phyloP scores from a whole-genome alignment of 106 monocot species.

The Posidonia australis region DNA sequence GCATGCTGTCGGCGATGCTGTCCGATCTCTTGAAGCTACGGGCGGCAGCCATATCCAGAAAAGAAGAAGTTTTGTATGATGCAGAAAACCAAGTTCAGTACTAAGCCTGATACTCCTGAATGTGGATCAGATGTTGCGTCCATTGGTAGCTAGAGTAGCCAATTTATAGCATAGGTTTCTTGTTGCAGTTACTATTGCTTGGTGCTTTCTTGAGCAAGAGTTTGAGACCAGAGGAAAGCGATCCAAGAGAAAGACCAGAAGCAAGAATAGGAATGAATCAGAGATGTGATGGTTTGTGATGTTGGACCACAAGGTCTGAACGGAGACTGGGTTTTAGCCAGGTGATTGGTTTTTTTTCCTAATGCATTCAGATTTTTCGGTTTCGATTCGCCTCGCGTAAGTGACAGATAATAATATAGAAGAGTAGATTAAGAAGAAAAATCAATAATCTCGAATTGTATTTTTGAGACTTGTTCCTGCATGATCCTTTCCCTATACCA shows the following conservation, averaged over 20 bases:
- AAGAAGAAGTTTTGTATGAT: background rate
- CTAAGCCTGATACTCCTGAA: background rate
- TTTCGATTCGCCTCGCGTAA: too few relatives aligned
- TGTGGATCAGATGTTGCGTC: conserved; percentile 1
- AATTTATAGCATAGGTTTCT: background rate
- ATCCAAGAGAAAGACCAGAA: background rate
- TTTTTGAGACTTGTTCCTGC: too few relatives aligned
- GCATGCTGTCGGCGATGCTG: conserved; percentile 84
- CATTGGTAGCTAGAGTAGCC: background rate
- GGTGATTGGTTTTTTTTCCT: too few relatives aligned
- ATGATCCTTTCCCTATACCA: too few relatives aligned
- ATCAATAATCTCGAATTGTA: too few relatives aligned
- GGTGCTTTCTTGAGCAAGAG: background rate
- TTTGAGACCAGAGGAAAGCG: background rate
- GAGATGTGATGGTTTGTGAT: too few relatives aligned
- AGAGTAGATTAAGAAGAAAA: too few relatives aligned
- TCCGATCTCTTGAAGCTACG: conserved; percentile 70
- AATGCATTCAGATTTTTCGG: too few relatives aligned
- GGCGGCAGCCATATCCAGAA: conserved; percentile 13
- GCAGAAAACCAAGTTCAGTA: background rate
- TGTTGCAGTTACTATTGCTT: background rate
- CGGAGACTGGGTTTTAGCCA: too few relatives aligned
- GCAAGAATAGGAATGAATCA: background rate
- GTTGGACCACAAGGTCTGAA: too few relatives aligned
- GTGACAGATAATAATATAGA: too few relatives aligned